Base-by-base conservation (phyloP, 805 yeast genomes). In the Metschnikowia anglica region DNA sequence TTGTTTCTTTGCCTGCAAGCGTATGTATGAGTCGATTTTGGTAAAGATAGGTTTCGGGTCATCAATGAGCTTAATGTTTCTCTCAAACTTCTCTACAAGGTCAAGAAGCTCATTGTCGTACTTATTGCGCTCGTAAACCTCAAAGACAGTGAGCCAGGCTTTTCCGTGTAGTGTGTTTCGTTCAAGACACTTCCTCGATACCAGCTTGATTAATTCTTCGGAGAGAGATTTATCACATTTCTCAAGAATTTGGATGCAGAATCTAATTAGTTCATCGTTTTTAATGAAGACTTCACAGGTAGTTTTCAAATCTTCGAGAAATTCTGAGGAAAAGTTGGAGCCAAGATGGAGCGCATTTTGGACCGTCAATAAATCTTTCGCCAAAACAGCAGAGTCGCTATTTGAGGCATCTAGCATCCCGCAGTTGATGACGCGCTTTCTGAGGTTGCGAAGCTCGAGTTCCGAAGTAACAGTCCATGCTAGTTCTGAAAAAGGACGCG, bases 161-260 rank as follows among this genome's bases (percentile, higher is more conserved):
- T 11, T 11, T 32, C 25, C 34, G 12, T 25, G 7, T 9, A 19
- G 13, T 7, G 11, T 11, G 3, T 19, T 20, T 25, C 20, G 12
- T n/a, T 20, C 20, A 11, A 13, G 16, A 19, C 12, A 32, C 13
- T 20, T 12, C 11, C 13, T 9, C 15, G n/a, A 18, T 3, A 32
- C 20, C 16, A 18, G 4, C 13, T 12, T 12, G 13, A 23, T 18
- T 3, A 13, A 7, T 5, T 19, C 24, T 12, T 11, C 20, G 8
- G 26, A 11, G 3, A 16, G n/a, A 10, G 34, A 3, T 12, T 12
- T 11, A 32, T 13, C 3, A 16, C 9, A 5, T 19, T 13, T 17
- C n/a, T 37, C 34, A 19, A 37, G 40, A 5, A 37, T 28, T n/a
- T 18, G 13, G 12, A 37, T 11, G 27, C 40, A 37, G n/a, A 37